A percentile compares a stretch with the other conserved stretches of the same genome.
phyloP scores from a whole-genome alignment of 2,329 filamentous ascomycete species.

The Sarocladium oryzae region DNA sequence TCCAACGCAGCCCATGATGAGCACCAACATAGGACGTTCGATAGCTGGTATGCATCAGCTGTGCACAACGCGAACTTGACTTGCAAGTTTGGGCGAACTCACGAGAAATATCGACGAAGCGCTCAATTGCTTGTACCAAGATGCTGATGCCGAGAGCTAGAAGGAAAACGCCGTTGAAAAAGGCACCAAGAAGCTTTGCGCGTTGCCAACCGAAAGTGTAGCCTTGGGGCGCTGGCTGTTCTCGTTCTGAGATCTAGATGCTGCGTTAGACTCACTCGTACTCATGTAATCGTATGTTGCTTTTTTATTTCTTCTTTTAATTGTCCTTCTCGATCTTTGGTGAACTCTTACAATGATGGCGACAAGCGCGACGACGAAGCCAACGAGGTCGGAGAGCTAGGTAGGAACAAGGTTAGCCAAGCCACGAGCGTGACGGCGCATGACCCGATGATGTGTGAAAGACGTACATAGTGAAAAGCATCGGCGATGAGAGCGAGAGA shows the following conservation, averaged over 20 bases:
- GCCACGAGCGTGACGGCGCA: neutral
- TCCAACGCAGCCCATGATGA: constrained; percentile 64
- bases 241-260: constrained; percentile 48
- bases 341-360: constrained; percentile 48
- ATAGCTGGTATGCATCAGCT: constrained; percentile 39
- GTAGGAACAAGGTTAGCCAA: constrained; percentile 12
- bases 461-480: constrained; percentile 67
- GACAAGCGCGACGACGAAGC: constrained; percentile 59
- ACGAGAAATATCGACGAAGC: constrained; percentile 55
- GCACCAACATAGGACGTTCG: constrained; percentile 56
- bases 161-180: constrained; percentile 75
- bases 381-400: constrained; percentile 64
- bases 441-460: neutral
- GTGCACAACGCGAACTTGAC: neutral
- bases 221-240: constrained; percentile 42
- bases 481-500: constrained; percentile 70
- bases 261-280: too few species aligned
- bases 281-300: too few species aligned
- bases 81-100: constrained; percentile 16
- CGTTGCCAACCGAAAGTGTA: constrained; percentile 68
- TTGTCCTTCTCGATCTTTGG: too few species aligned
- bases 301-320: too few species aligned
- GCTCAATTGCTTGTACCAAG: constrained; percentile 64
- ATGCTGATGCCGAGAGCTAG: constrained; percentile 67
- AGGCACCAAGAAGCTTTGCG: constrained; percentile 65